Conservation (phyloP, 192 early-diverging fungal genomes). For the Entomortierella lignicola region DNA sequence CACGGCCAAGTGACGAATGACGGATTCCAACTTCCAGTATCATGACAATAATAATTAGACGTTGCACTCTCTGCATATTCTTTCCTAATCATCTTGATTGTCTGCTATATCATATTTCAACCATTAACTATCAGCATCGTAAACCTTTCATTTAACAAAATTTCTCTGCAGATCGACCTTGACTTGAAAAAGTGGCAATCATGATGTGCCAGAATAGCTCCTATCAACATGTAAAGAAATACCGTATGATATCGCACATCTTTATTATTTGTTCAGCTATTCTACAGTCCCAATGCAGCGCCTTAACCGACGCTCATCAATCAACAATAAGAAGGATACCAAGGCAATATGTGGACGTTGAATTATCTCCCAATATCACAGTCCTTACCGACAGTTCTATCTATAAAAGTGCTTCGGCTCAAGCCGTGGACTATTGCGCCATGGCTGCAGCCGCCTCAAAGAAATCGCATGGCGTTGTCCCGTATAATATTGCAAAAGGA, state of each 20-base stretch:
- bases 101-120: too few relatives aligned
- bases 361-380: not conserved
- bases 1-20: too few relatives aligned
- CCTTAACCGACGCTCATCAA: not conserved
- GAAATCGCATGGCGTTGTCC: slow-evolving; percentile 4
- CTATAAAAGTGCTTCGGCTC: not conserved
- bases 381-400: not conserved
- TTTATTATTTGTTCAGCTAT: not conserved
- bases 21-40: too few relatives aligned
- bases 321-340: not conserved
- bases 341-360: not conserved
- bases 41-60: too few relatives aligned
- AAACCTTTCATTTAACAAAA: too few relatives aligned
- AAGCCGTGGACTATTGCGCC: slow-evolving; percentile 29
- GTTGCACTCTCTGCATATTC: too few relatives aligned
- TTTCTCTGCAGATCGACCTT: too few relatives aligned
- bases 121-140: too few relatives aligned
- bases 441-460: slow-evolving; percentile 14
- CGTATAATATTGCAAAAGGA: slow-evolving; percentile 33
- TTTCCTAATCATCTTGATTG: too few relatives aligned
- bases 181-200: too few relatives aligned
- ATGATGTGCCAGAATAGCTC: not conserved
- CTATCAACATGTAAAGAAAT: not conserved
- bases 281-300: not conserved
- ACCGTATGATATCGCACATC: not conserved